Percentiles rank a stretch among this genome's conserved stretches.
phyloP scores from a whole-genome alignment of 805 yeast genomes.

The Debaryomyces castellii region DNA sequence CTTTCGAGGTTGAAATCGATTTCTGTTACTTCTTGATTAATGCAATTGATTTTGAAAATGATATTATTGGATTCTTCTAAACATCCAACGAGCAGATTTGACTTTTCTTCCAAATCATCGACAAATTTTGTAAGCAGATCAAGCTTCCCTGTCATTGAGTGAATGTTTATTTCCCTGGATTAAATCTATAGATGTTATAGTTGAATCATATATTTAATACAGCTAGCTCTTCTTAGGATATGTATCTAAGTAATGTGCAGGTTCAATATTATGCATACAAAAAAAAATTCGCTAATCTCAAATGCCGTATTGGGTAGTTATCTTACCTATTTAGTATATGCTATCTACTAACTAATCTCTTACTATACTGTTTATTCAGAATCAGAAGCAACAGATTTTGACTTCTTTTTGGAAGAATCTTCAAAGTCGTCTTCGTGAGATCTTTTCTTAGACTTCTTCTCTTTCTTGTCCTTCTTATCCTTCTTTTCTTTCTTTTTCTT shows the following conservation, averaged over 20 bases:
- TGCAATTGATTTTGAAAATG: constrained; percentile 17
- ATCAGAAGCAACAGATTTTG: background rate
- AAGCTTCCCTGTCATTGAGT: constrained; percentile 15
- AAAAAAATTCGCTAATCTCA: background rate
- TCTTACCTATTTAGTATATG: background rate
- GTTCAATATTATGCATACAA: background rate
- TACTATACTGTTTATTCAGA: background rate
- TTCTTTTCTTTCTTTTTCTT: constrained; percentile 27
- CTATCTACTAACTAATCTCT: background rate
- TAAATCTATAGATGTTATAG: background rate
- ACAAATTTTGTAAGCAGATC: constrained; percentile 32
- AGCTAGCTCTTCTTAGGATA: background rate
- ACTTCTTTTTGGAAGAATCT: background rate
- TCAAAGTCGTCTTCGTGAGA: background rate
- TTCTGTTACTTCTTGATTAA: constrained; percentile 20
- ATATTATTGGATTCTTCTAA: constrained; percentile 23
- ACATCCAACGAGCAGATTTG: constrained; percentile 21
- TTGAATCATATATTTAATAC: background rate
- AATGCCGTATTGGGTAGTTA: background rate
- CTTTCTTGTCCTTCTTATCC: constrained; percentile 15
- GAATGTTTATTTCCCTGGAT: background rate
- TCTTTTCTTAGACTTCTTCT: constrained; percentile 23
- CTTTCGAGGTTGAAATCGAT: constrained; percentile 30
- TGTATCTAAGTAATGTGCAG: background rate
- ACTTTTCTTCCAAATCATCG: constrained; percentile 28